A percentile compares a stretch with the other conserved stretches of the same genome.
These are phyloP conservation scores for Mortierella claussenii DNA, from an alignment of 192 early-diverging fungal genomes.

Conservation along the genomic window DNA sequence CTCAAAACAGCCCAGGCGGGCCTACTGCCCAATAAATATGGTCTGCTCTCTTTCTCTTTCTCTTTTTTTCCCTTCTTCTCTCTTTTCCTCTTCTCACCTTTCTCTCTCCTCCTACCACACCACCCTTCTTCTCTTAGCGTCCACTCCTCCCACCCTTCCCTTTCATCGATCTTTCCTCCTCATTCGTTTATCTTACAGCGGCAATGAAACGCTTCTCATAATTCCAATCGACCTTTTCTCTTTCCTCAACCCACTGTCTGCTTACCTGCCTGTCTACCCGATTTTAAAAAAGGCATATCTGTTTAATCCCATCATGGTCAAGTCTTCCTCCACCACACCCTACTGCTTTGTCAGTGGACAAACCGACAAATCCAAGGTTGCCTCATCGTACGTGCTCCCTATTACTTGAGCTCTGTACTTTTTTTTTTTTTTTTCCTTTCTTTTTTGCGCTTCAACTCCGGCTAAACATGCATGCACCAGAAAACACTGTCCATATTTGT, in stretches of 20 bases:
- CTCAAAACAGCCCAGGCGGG: background rate
- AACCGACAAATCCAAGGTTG: slow-evolving; percentile 19
- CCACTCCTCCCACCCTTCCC: background rate
- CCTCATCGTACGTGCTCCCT: slow-evolving; percentile 28
- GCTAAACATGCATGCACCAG: slow-evolving; percentile 6
- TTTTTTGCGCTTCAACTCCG: slow-evolving; percentile 1
- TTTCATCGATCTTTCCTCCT: background rate
- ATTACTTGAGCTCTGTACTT: background rate
- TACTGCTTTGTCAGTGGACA: slow-evolving; percentile 53
- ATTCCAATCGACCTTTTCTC: background rate
- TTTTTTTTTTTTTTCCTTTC: slow-evolving; percentile 6
- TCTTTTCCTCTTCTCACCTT: background rate
- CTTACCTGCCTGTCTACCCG: background rate
- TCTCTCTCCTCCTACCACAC: background rate
- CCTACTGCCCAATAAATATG: too few species aligned
- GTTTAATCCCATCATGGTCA: too few species aligned
- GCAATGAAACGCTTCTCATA: slow-evolving; percentile 3
- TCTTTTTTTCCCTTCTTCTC: slow-evolving; percentile 7
- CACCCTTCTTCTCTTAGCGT: background rate
- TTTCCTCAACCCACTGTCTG: background rate
- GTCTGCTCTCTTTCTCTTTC: background rate
- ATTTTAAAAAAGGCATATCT: background rate
- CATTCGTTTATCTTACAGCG: too few species aligned
- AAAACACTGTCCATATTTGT: too few species aligned
- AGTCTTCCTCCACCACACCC: slow-evolving; percentile 36